Evolutionary conservation across 306 rosid species (phyloP), one percentile per base, ranked within the genome.

Genomic region (Prunus campanulata): DNA sequence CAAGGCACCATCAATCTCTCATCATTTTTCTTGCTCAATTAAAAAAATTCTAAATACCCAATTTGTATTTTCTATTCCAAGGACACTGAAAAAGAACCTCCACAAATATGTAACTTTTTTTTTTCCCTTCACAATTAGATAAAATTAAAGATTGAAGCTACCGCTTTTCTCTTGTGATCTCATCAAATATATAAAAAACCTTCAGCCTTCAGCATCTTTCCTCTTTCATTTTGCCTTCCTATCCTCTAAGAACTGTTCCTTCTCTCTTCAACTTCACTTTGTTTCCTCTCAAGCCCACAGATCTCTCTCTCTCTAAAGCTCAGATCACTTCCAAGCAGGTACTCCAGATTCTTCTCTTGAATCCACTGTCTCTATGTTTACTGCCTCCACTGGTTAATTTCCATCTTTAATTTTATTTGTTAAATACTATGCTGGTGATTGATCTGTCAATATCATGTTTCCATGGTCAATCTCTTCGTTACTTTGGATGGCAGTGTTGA

Each of bases 301-400:
- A 77, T 79, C 87, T 78, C 87, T 66, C 87, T 65, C 71, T 48
- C 74, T 71, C 74, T 57, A 39, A 66, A 60, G 52, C 71, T 62
- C 78, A 69, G 84, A 81, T 82, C 87, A 80, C 59, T 42, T 71
- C 65, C 76, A 24, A 70, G 68, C 83, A 88, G 91, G 91, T 90
- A 83, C 57, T 20, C 63, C 67, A 51, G 24, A 50, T 71, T 52
- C 68, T 67, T 84, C 27, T 49, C 59, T 6, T 20, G 5, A 54
- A 55, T 59, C 74, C 77, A n/a, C 16, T 16, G 52, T 54, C 55
- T 22, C 68, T 50, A 19, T 52, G 59, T 66, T 67, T 42, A 18
- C 61, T 46, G 77, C 78, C 46, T 54, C 51, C 12, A 72, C 66
- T 25, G 70, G 49, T 68, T 32, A 3, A 70, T 76, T 69, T 75